A percentile compares a stretch with the other conserved stretches of the same genome.
These are phyloP conservation scores for Phlegmacium glaucopus DNA, from an alignment of 768 basidiomycete genomes.

Conservation along the genomic window DNA sequence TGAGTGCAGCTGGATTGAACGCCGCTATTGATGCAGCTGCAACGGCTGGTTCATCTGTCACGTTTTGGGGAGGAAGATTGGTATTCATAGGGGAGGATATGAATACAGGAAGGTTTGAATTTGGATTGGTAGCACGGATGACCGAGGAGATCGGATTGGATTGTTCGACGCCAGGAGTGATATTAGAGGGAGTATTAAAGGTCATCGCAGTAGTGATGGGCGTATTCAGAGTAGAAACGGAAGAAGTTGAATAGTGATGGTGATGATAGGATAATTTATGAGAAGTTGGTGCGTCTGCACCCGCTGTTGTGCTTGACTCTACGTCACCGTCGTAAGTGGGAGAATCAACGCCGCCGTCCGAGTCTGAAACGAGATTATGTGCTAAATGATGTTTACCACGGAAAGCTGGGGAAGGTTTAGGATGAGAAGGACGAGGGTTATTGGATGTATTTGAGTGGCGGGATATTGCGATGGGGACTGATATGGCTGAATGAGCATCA, in stretches of 20 bases:
- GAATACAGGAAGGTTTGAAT: slow-evolving; percentile 30
- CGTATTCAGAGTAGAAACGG: slow-evolving; percentile 51
- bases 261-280: slow-evolving; percentile 31
- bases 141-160: slow-evolving; percentile 10
- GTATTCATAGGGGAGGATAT: slow-evolving; percentile 29
- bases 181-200: slow-evolving; percentile 12
- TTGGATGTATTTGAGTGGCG: slow-evolving; percentile 21
- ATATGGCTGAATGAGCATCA: slow-evolving; percentile 56
- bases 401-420: slow-evolving; percentile 23
- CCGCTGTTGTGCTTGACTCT: slow-evolving; percentile 70
- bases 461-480: slow-evolving; percentile 34
- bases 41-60: slow-evolving; percentile 40
- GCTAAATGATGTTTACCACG: slow-evolving; percentile 52
- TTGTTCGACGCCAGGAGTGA: slow-evolving; percentile 21
- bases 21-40: slow-evolving; percentile 31
- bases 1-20: slow-evolving; percentile 67
- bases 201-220: slow-evolving; percentile 27
- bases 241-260: slow-evolving; percentile 37
- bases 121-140: slow-evolving; percentile 16
- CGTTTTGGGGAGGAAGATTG: slow-evolving; percentile 21
- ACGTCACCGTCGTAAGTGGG: slow-evolving; percentile 91
- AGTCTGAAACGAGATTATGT: slow-evolving; percentile 51
- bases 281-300: slow-evolving; percentile 37
- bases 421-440: slow-evolving; percentile 25
- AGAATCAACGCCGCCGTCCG: slow-evolving; percentile 74